Conservation (phyloP, 1,284 basidiomycete genomes). For the Cystobasidium sp. region DNA sequence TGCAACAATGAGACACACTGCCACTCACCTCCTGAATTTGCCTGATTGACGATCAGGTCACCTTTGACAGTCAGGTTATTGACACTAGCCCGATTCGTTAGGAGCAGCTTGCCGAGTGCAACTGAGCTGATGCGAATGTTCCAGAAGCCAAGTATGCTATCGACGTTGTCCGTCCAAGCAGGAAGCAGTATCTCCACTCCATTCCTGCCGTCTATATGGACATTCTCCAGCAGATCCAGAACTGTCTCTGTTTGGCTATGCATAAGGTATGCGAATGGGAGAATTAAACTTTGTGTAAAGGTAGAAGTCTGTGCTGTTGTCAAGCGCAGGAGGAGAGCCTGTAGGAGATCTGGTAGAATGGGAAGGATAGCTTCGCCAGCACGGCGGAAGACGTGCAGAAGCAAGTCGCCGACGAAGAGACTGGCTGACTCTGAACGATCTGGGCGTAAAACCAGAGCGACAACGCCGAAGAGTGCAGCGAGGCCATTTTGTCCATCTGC, state of each 20-base stretch:
- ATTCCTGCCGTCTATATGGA: slow-evolving; percentile 59
- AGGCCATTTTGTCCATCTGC: slow-evolving; percentile 71
- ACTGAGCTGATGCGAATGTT: slow-evolving; percentile 81
- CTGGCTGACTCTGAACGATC: slow-evolving; percentile 75
- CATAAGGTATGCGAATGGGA: slow-evolving; percentile 92
- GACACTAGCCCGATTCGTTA: slow-evolving; percentile 68
- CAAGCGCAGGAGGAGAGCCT: slow-evolving; percentile 81
- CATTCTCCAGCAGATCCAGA: slow-evolving; percentile 72
- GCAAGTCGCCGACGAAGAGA: slow-evolving; percentile 87
- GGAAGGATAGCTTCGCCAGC: slow-evolving; percentile 76
- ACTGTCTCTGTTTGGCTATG: slow-evolving; percentile 79
- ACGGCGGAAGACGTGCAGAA: slow-evolving; percentile 85
- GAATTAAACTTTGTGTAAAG: slow-evolving; percentile 84
- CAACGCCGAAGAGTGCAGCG: slow-evolving; percentile 70
- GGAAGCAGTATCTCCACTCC: slow-evolving; percentile 80
- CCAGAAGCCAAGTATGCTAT: slow-evolving; percentile 94
- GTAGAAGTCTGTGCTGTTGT: slow-evolving; percentile 80
- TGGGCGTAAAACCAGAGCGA: slow-evolving; percentile 73
- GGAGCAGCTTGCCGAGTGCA: slow-evolving; percentile 77
- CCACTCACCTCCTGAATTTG: slow-evolving; percentile 63
- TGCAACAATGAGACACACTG: background rate
- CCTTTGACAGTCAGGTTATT: slow-evolving; percentile 78
- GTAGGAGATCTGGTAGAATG: slow-evolving; percentile 81
- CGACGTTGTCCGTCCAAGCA: slow-evolving; percentile 91
- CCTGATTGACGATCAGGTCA: slow-evolving; percentile 81